phyloP scores from a whole-genome alignment of 129 eudicot species.

The Kitagawia praeruptora region DNA sequence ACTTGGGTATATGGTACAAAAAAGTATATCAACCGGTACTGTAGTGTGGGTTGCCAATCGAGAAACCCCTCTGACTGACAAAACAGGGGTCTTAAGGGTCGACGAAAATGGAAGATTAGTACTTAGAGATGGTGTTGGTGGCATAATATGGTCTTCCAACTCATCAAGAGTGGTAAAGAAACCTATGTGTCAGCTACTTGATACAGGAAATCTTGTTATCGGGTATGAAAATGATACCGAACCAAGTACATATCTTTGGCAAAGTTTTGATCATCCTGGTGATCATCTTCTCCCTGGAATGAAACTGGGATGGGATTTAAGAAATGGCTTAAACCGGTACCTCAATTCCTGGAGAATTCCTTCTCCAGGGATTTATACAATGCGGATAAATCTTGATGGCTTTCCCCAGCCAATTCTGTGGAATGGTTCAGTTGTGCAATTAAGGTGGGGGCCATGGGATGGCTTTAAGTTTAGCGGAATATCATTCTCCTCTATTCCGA shows the following conservation, averaged over 20 bases:
- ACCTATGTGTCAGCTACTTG: not conserved
- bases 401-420: slow-evolving; percentile 15
- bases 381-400: slow-evolving; percentile 6
- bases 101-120: not conserved
- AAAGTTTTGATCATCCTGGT: slow-evolving; percentile 9
- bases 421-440: slow-evolving; percentile 4
- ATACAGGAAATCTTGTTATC: not conserved
- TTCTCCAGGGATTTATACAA: slow-evolving; percentile 8
- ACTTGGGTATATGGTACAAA: slow-evolving; percentile 12
- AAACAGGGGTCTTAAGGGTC: not conserved
- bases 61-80: not conserved
- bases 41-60: slow-evolving; percentile 8
- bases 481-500: not conserved
- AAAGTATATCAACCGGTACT: not conserved
- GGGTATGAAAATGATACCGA: not conserved
- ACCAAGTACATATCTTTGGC: not conserved
- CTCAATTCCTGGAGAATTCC: slow-evolving; percentile 31
- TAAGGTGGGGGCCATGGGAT: slow-evolving; percentile 39
- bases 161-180: not conserved
- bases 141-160: not conserved
- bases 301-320: not conserved
- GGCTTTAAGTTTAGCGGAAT: slow-evolving; percentile 29
- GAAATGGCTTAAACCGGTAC: not conserved
- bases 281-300: slow-evolving; percentile 5
- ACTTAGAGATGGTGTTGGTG: not conserved